phyloP scores from a whole-genome alignment of 23 red algal species.

The Cyanidiococcus yangmingshanensis region DNA sequence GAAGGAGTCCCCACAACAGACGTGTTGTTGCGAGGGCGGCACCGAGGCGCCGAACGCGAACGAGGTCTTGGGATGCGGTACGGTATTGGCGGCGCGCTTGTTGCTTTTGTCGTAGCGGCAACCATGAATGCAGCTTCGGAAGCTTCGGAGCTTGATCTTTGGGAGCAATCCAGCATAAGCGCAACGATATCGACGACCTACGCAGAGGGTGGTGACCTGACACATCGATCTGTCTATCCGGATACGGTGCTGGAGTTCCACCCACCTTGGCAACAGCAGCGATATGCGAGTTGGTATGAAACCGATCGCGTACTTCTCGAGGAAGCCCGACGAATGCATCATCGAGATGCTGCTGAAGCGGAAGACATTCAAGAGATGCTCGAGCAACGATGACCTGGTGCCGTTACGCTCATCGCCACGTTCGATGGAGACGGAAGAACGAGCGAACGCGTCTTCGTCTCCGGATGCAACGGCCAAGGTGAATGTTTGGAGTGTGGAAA shows the following conservation, averaged over 20 bases:
- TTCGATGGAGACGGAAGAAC: neutral
- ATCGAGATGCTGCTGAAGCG: neutral
- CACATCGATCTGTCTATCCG: neutral
- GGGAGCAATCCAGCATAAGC: no score
- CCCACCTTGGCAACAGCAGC: constrained; percentile 11
- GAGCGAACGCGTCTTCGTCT: neutral
- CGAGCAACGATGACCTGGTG: neutral
- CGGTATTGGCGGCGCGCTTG: no score
- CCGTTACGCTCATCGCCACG: neutral
- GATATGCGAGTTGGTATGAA: neutral
- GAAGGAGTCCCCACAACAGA: no score
- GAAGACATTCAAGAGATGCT: neutral
- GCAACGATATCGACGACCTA: neutral
- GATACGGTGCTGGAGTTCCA: neutral
- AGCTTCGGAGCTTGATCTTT: no score
- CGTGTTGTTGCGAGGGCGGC: no score
- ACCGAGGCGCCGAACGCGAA: no score
- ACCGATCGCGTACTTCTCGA: neutral
- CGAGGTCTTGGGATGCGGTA: no score
- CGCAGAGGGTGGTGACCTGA: neutral
- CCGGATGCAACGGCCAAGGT: neutral
- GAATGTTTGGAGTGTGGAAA: neutral
- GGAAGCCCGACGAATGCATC: neutral
- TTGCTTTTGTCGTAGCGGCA: no score
- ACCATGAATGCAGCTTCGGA: no score